Percentiles rank a stretch among this genome's conserved stretches.
Evolutionary conservation across 2,329 filamentous ascomycete species (phyloP).

Genomic region (Coniochaeta sp.): DNA sequence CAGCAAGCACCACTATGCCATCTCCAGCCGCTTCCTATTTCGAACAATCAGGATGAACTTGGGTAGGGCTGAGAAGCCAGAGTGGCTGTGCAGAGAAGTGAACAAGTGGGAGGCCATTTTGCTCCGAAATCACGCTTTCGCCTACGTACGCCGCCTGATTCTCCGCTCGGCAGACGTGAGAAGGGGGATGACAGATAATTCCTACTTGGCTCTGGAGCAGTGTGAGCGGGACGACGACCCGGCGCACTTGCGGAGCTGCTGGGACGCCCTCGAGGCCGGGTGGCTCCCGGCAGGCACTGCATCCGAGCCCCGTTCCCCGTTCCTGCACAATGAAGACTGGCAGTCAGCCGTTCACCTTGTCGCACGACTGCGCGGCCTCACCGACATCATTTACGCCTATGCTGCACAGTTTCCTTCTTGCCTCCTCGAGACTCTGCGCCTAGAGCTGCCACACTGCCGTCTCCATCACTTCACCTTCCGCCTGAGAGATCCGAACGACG

Average conservation of each 20-base stretch:
- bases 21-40: slow-evolving; percentile 2
- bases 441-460: slow-evolving; percentile 1
- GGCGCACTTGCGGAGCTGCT: not conserved
- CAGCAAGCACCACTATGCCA: not conserved
- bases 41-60: slow-evolving; percentile 3
- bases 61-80: not conserved
- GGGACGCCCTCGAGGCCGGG: not conserved
- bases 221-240: slow-evolving; percentile 2
- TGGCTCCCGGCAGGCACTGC: not conserved
- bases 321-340: not conserved
- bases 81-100: not conserved
- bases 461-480: slow-evolving; percentile 7
- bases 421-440: slow-evolving; percentile 2
- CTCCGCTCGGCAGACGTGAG: not conserved
- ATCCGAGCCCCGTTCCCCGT: not conserved
- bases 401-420: slow-evolving; percentile 2
- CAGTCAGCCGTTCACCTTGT: slow-evolving; percentile 1
- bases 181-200: not conserved
- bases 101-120: not conserved
- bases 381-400: slow-evolving; percentile 6
- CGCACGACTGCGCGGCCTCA: not conserved
- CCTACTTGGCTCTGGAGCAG: not conserved
- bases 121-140: not conserved
- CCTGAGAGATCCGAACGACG: not conserved
- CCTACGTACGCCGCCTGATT: slow-evolving; percentile 4